phyloP scores from a whole-genome alignment of 306 rosid species.

The Prunus armeniaca region DNA sequence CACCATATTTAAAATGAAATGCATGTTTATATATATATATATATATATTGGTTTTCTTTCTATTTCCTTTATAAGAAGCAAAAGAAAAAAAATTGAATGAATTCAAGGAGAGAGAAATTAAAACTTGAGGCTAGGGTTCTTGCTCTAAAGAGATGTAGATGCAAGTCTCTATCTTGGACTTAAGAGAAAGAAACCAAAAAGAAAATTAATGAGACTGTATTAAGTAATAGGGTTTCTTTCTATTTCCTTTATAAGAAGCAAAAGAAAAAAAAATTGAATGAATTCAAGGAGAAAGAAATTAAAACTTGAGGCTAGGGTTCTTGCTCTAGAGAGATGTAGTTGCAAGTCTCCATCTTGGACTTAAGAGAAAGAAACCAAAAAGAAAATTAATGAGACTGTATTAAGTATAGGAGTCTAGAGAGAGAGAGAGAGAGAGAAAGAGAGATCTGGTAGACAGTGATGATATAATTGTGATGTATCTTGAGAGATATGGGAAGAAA shows the following conservation, averaged over 20 bases:
- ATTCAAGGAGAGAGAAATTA: neutral
- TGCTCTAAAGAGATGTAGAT: conserved; percentile 26
- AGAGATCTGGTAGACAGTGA: conserved; percentile 21
- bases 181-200: conserved; percentile 8
- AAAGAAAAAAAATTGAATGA: neutral
- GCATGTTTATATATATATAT: neutral
- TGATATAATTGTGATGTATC: conserved; percentile 75
- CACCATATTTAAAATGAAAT: neutral
- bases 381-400: conserved; percentile 18
- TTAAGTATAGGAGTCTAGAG: conserved; percentile 22
- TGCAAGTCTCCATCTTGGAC: conserved; percentile 47
- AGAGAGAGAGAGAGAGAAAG: conserved; percentile 34
- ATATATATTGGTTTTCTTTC: neutral
- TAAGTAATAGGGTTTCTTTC: neutral
- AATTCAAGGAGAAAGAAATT: neutral
- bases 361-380: conserved; percentile 13
- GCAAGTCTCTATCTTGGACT: conserved; percentile 47
- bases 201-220: conserved; percentile 13
- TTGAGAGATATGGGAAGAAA: conserved; percentile 79
- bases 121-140: conserved; percentile 52
- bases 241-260: neutral
- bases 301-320: conserved; percentile 52
- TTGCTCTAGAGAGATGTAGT: conserved; percentile 26
- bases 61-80: neutral
- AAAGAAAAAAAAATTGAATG: neutral